phyloP scores from a whole-genome alignment of 1,284 basidiomycete species.

The Sphagnurus paluster region DNA sequence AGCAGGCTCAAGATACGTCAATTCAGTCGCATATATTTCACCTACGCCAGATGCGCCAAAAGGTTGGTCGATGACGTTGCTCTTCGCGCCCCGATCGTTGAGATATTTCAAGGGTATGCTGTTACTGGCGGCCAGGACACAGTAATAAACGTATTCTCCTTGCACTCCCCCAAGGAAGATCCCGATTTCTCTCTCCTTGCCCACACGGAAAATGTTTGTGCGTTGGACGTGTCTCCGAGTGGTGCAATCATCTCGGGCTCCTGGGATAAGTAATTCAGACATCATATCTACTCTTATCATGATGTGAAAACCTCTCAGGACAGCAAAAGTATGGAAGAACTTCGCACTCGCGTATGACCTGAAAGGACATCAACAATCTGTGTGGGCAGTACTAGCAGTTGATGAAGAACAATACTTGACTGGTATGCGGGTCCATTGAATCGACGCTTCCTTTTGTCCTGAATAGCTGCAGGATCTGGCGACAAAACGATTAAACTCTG shows the following conservation, averaged over 20 bases:
- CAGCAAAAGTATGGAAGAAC: conserved; percentile 92
- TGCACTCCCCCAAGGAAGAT: conserved; percentile 60
- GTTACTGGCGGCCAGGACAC: conserved; percentile 86
- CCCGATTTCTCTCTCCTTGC: conserved; percentile 83
- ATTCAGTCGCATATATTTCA: conserved; percentile 78
- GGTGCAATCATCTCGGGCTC: conserved; percentile 91
- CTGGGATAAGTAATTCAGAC: conserved; percentile 84
- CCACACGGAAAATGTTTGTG: conserved; percentile 90
- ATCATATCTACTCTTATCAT: neutral
- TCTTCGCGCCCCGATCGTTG: conserved; percentile 20
- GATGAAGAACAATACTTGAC: conserved; percentile 83
- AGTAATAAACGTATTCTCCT: conserved; percentile 78
- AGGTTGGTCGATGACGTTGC: conserved; percentile 45
- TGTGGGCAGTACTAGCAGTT: conserved; percentile 91
- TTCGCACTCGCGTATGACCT: conserved; percentile 78
- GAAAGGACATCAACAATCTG: conserved; percentile 86
- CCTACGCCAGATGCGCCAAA: conserved; percentile 66
- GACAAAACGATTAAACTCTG: conserved; percentile 95
- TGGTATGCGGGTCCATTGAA: no score
- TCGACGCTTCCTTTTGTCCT: no score
- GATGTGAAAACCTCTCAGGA: conserved; percentile 47
- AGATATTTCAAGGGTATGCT: conserved; percentile 62
- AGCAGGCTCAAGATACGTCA: conserved; percentile 78
- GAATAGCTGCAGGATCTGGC: conserved; percentile 92
- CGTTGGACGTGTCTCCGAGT: conserved; percentile 69